phyloP scores from a whole-genome alignment of 768 basidiomycete genomes.

The Psilocybe cubensis region DNA sequence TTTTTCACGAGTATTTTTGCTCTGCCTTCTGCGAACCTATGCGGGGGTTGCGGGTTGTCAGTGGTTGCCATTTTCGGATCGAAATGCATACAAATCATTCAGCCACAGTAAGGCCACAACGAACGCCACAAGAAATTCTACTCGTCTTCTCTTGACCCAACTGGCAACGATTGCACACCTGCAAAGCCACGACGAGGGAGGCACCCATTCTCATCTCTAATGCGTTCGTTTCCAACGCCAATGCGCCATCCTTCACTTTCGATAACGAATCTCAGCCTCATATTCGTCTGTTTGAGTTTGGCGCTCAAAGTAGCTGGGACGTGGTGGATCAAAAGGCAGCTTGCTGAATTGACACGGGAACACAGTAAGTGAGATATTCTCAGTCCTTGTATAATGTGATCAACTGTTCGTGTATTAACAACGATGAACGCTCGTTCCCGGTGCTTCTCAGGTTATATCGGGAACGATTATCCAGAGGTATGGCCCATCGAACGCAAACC shows the following conservation, averaged over 20 bases:
- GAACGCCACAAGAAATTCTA: not conserved
- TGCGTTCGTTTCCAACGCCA: slow-evolving; percentile 11
- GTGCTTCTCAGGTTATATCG: slow-evolving; percentile 29
- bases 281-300: slow-evolving; percentile 22
- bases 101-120: slow-evolving; percentile 11
- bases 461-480: slow-evolving; percentile 33
- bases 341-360: slow-evolving; percentile 22
- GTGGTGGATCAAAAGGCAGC: slow-evolving; percentile 24
- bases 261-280: slow-evolving; percentile 17
- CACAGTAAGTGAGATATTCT: slow-evolving; percentile 26
- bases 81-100: slow-evolving; percentile 4
- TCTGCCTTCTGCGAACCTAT: slow-evolving; percentile 6
- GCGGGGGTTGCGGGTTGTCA: slow-evolving; percentile 9
- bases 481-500: slow-evolving; percentile 33
- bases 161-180: slow-evolving; percentile 1
- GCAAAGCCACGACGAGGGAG: not conserved
- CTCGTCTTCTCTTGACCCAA: slow-evolving; percentile 8
- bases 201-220: slow-evolving; percentile 3
- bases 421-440: not conserved
- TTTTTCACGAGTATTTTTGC: not conserved
- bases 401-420: not conserved
- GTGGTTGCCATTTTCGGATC: slow-evolving; percentile 1
- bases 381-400: not conserved
- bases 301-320: slow-evolving; percentile 23
- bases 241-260: slow-evolving; percentile 12